Base-by-base conservation (phyloP, 768 basidiomycete species). In the Cytidiella melzeri region DNA sequence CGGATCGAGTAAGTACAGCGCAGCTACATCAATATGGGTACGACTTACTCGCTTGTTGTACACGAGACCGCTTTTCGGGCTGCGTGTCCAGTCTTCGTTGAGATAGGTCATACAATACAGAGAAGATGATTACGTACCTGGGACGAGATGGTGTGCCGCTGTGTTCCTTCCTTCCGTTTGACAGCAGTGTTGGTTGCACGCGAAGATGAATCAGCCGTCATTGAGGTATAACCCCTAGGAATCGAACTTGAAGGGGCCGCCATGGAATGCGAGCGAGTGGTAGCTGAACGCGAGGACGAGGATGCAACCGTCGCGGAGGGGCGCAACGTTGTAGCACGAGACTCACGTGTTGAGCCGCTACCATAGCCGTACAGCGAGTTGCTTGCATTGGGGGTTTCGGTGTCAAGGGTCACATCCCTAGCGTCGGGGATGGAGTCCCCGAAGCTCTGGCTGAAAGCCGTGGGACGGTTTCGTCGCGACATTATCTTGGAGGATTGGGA, bases 401-500 rank as follows among this genome's bases (percentile, higher is more conserved):
- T 23, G 40, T 20, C 34, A 9, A 41, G 36, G 5, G 52, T 19
- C 27, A 46, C 23, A 6, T 38, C 47, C 41, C 36, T 1, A 23
- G 47, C 21, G 38, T 50, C 53, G 11, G 54, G 40, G 3, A 60
- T 57, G 47, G 77, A 75, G 10, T 66, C 70, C 1, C 72, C 71
- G 51, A 77, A 84, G 9, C 76, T 74, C 10, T 81, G 67, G 11
- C 80, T 77, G 38, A 73, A 76, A 2, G 84, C 82, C 4, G 66
- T 74, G 0, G 76, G 76, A 23, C 63, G 59, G 21, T 48, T 51
- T 21, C 54, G 56, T n/a, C 47, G 52, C 5, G 52, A 41, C 52
- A 53, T 53, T 30, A 15, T 34, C 9, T 7, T 34, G 15, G 30
- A 7, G 30, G 30, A 15, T 34, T 34, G 30, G 30, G 30, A 15